These are phyloP conservation scores for Suillus occidentalis DNA, from an alignment of 768 basidiomycete genomes.

Conservation along the genomic window DNA sequence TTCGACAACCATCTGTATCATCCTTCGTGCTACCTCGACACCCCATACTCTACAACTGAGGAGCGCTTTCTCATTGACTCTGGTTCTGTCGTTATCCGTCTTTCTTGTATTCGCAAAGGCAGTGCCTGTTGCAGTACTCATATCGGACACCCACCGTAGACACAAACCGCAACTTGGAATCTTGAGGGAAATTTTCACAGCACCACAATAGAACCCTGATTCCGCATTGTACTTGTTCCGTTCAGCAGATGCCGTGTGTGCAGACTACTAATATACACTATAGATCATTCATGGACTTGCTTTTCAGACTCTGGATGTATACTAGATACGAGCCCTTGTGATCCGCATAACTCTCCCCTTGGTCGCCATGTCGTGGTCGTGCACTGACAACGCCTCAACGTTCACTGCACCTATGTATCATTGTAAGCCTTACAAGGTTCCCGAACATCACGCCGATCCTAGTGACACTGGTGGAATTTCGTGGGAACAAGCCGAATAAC, in stretches of 20 bases:
- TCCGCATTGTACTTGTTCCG: neutral
- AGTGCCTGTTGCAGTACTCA: neutral
- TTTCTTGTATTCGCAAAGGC: neutral
- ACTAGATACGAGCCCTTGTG: too few species aligned
- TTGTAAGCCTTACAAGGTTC: neutral
- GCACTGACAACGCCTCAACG: neutral
- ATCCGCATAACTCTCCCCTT: neutral
- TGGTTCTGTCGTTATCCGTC: neutral
- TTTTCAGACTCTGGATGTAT: too few species aligned
- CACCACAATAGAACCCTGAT: neutral
- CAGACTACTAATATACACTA: neutral
- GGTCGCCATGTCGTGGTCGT: neutral
- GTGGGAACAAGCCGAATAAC: neutral
- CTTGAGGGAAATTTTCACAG: neutral
- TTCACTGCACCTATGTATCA: neutral
- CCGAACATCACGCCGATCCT: neutral
- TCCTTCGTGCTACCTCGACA: neutral
- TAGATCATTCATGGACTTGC: neutral
- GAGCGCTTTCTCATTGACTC: neutral
- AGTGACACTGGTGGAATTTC: neutral
- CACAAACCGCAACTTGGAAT: neutral
- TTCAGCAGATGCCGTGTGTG: neutral
- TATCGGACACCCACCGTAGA: neutral
- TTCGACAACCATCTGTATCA: neutral
- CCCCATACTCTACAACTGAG: neutral